Percentiles rank a stretch among this genome's conserved stretches.
These are phyloP conservation scores for Dalbergia cochinchinensis DNA, from an alignment of 306 rosid genomes.

Conservation along the genomic window DNA sequence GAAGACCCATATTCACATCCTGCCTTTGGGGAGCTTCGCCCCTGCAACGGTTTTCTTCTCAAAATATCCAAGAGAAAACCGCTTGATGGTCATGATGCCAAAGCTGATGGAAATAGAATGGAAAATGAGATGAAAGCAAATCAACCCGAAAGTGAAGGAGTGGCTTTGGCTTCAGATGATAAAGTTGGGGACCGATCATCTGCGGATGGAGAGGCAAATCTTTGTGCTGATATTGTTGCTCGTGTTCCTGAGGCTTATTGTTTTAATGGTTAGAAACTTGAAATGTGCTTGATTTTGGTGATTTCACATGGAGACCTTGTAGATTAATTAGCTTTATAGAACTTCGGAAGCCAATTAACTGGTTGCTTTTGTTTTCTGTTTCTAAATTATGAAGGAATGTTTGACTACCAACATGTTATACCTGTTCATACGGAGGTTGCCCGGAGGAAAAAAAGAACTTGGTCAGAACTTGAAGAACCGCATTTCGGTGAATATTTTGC, in stretches of 20 bases:
- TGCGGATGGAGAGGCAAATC: constrained; percentile 44
- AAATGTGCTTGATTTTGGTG: constrained; percentile 31
- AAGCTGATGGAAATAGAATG: constrained; percentile 43
- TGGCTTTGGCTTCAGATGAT: constrained; percentile 11
- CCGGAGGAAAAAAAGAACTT: constrained; percentile 65
- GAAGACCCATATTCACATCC: constrained; percentile 92
- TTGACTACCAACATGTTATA: constrained; percentile 90
- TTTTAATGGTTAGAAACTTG: constrained; percentile 70
- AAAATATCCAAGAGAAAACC: constrained; percentile 66
- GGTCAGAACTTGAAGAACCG: constrained; percentile 69
- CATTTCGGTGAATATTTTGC: constrained; percentile 62
- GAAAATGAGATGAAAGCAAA: constrained; percentile 48
- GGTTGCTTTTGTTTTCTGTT: constrained; percentile 37
- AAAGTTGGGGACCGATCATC: constrained; percentile 40
- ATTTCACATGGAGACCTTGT: background rate
- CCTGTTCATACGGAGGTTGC: constrained; percentile 85
- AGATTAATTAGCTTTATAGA: constrained; percentile 27
- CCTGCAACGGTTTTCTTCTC: constrained; percentile 70
- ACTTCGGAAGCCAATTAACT: background rate
- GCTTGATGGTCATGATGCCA: constrained; percentile 26
- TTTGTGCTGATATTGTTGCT: constrained; percentile 72
- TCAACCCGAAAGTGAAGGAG: constrained; percentile 36
- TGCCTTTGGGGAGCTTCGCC: constrained; percentile 80
- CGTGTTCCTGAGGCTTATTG: constrained; percentile 70
- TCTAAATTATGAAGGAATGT: constrained; percentile 73